Conservation (phyloP, 331 rosid species). For the Quercus phellos region DNA sequence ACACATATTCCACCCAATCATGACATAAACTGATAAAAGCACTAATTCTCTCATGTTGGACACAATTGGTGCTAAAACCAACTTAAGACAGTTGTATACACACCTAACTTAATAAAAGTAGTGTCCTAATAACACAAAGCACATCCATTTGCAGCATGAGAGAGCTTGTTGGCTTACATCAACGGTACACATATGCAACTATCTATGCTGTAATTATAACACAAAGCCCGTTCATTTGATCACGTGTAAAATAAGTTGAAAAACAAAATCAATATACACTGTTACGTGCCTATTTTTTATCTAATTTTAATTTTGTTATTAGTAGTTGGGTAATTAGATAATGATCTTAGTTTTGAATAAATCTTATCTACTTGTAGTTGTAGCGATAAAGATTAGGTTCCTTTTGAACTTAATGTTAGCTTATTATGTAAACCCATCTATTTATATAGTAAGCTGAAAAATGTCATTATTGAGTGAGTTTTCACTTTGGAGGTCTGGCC, state of each 20-base stretch:
- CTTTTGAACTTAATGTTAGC: too few relatives aligned
- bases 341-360: too few relatives aligned
- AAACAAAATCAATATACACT: too few relatives aligned
- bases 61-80: neutral
- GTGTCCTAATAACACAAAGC: neutral
- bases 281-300: too few relatives aligned
- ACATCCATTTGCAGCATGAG: neutral
- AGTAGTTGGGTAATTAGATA: too few relatives aligned
- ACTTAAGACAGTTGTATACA: neutral
- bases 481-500: too few relatives aligned
- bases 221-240: neutral
- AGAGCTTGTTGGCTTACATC: neutral
- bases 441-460: too few relatives aligned
- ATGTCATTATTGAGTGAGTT: too few relatives aligned
- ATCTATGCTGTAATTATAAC: neutral
- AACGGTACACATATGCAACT: neutral
- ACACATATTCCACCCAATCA: neutral
- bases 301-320: too few relatives aligned
- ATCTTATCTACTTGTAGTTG: too few relatives aligned
- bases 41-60: neutral
- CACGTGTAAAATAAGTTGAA: neutral
- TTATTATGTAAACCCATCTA: too few relatives aligned
- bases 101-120: neutral
- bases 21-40: neutral
- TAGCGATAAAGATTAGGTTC: too few relatives aligned